Percentiles rank a stretch among this genome's conserved stretches.
Evolutionary conservation across 768 basidiomycete species (phyloP).

Genomic region (Amanita pallidorosea): DNA sequence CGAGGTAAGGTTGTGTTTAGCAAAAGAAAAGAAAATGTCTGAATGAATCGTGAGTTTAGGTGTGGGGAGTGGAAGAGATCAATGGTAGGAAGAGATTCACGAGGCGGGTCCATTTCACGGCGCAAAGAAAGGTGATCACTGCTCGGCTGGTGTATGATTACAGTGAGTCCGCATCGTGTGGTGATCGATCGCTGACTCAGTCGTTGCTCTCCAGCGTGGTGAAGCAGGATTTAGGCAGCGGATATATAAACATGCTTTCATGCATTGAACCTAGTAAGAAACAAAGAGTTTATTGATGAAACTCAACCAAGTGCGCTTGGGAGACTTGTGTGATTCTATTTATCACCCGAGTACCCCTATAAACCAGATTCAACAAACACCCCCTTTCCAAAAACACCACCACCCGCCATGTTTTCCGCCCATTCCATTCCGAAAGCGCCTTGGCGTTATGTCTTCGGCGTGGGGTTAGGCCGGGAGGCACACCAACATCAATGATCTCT

Average conservation of each 20-base stretch:
- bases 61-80: slow-evolving; percentile 57
- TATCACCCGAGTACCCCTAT: neutral
- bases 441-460: too few species aligned
- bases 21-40: too few species aligned
- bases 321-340: neutral
- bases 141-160: slow-evolving; percentile 59
- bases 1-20: too few species aligned
- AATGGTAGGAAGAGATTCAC: slow-evolving; percentile 50
- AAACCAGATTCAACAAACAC: too few species aligned
- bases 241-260: too few species aligned
- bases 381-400: neutral
- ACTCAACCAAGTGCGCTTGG: too few species aligned
- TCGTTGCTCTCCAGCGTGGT: neutral
- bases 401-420: too few species aligned
- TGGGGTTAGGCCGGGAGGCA: neutral
- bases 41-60: too few species aligned
- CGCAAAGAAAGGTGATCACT: slow-evolving; percentile 44
- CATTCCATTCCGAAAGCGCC: neutral
- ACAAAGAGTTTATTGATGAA: too few species aligned
- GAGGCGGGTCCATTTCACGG: slow-evolving; percentile 53
- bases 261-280: too few species aligned
- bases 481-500: too few species aligned
- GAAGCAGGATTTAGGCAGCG: too few species aligned
- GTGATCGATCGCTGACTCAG: neutral
- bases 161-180: slow-evolving; percentile 33